Evolutionary conservation across 345 rosid genomes (phyloP).

Genomic region (Aegle marmelos): DNA sequence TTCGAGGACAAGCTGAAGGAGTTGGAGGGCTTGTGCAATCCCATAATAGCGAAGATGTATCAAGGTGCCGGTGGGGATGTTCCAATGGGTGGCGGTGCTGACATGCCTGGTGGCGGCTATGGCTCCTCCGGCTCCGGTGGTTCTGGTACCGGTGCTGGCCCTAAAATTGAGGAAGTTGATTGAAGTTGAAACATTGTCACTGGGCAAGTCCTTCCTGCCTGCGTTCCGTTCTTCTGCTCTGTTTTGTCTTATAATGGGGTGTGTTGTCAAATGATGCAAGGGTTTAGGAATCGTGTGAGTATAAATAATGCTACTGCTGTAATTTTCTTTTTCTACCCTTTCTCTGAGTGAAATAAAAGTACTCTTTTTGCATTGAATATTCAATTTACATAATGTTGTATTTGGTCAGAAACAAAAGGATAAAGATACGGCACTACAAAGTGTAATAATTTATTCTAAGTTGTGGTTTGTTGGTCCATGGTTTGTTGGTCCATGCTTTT

Average conservation of each 20-base stretch:
- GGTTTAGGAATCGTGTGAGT: background rate
- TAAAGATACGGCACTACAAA: background rate
- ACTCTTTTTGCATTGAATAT: background rate
- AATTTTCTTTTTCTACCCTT: background rate
- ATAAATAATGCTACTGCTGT: background rate
- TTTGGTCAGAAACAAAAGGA: background rate
- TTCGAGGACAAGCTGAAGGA: slow-evolving; percentile 32
- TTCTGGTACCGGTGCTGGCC: slow-evolving; percentile 19
- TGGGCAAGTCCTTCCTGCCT: background rate
- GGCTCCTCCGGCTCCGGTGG: background rate
- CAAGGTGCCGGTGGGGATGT: slow-evolving; percentile 25
- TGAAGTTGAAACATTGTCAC: background rate
- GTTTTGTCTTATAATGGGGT: background rate
- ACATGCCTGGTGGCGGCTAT: background rate
- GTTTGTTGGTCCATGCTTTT: background rate
- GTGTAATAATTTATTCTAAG: too few relatives aligned
- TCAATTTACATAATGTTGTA: background rate
- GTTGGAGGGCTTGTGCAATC: slow-evolving; percentile 28
- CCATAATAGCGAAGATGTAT: slow-evolving; percentile 32
- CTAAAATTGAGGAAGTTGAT: slow-evolving; percentile 38
- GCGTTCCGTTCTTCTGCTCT: background rate
- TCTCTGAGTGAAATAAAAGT: background rate
- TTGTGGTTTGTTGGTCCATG: background rate
- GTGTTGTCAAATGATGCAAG: background rate
- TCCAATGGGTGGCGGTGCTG: slow-evolving; percentile 8